phyloP scores from a whole-genome alignment of 2,329 filamentous ascomycete species.

The Colletotrichum sidae region DNA sequence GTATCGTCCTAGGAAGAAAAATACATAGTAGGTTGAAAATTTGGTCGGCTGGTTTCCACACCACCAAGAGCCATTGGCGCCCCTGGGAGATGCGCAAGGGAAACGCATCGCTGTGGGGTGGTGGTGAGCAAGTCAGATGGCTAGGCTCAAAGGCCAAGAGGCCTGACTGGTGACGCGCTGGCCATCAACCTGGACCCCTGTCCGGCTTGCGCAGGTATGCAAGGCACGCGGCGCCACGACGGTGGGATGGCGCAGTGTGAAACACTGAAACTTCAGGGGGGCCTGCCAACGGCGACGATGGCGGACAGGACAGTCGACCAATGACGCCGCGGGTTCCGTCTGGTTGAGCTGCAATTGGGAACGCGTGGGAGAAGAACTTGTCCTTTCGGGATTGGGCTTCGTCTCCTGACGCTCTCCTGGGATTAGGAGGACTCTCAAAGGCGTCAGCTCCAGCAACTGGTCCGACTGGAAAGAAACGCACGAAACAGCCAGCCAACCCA shows the following conservation, averaged over 20 bases:
- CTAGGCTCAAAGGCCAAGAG: neutral
- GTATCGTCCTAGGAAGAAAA: conserved; percentile 15
- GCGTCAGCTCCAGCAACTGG: conserved; percentile 21
- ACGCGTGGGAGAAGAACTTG: conserved; percentile 12
- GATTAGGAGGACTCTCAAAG: neutral
- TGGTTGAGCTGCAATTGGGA: conserved; percentile 7
- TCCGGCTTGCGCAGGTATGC: conserved; percentile 39
- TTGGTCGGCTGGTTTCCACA: conserved; percentile 33
- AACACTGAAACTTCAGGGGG: conserved; percentile 39
- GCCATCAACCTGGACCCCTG: conserved; percentile 19
- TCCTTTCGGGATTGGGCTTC: conserved; percentile 10
- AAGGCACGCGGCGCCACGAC: conserved; percentile 31
- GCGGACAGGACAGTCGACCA: conserved; percentile 27
- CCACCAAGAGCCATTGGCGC: conserved; percentile 18
- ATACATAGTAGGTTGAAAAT: neutral
- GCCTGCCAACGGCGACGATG: conserved; percentile 26
- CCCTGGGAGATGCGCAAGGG: conserved; percentile 31
- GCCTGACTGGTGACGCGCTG: conserved; percentile 1
- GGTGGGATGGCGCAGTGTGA: conserved; percentile 36
- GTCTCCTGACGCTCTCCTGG: conserved; percentile 1
- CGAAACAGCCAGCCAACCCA: conserved; percentile 6
- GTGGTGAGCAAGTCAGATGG: conserved; percentile 20
- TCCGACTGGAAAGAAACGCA: conserved; percentile 22
- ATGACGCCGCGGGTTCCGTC: conserved; percentile 25
- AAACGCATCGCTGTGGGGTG: conserved; percentile 17